phyloP scores from a whole-genome alignment of 129 eudicot genomes.

The Pulicaria dysenterica region DNA sequence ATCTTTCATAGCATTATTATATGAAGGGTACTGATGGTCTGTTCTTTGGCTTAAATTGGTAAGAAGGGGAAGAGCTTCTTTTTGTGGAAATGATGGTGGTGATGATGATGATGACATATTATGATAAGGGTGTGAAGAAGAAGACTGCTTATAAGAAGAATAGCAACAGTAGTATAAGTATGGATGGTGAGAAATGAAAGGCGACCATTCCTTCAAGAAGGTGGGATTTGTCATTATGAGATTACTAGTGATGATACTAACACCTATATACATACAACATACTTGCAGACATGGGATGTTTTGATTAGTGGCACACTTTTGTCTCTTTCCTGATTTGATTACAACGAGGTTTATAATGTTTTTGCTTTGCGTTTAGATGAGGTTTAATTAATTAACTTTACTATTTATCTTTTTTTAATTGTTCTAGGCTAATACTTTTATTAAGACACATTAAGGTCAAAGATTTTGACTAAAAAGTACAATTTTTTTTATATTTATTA shows the following conservation, averaged over 20 bases:
- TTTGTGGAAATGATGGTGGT: constrained; percentile 31
- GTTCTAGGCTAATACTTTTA: too few species aligned
- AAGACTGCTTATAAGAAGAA: constrained; percentile 26
- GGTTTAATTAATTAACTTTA: too few species aligned
- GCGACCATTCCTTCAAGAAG: constrained; percentile 29
- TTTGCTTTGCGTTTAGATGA: too few species aligned
- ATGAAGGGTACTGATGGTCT: constrained; percentile 17
- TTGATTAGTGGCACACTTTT: background rate
- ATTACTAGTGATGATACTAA: constrained; percentile 5
- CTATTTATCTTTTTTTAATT: too few species aligned
- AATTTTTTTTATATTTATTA: too few species aligned
- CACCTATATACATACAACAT: constrained; percentile 1
- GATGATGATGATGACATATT: constrained; percentile 25
- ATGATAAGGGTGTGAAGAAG: constrained; percentile 13
- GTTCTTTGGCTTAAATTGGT: constrained; percentile 30
- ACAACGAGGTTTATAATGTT: background rate
- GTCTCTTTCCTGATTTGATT: background rate
- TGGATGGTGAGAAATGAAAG: constrained; percentile 43
- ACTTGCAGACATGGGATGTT: constrained; percentile 13
- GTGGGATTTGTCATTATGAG: constrained; percentile 45
- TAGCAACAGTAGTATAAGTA: constrained; percentile 13
- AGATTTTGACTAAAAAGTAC: too few species aligned
- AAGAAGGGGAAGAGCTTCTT: constrained; percentile 51
- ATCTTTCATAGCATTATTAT: constrained; percentile 23
- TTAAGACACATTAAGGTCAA: too few species aligned